phyloP scores from a whole-genome alignment of 2,329 filamentous ascomycete genomes.

The Cytospora schulzeri region DNA sequence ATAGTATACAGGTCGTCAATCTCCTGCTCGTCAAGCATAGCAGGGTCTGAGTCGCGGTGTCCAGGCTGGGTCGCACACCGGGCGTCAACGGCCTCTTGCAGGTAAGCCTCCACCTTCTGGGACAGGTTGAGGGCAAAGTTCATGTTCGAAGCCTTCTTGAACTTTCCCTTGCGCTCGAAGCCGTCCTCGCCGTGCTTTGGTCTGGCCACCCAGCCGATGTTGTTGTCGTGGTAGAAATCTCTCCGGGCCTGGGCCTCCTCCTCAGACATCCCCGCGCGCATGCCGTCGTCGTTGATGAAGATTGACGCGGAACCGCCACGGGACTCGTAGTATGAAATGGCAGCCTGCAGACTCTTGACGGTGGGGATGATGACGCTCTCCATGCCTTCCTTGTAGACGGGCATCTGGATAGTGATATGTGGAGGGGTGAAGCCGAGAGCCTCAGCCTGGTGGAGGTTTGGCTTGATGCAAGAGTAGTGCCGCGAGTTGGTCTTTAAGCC shows the following conservation, averaged over 20 bases:
- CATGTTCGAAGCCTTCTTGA: conserved; percentile 78
- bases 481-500: conserved; percentile 46
- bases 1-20: conserved; percentile 52
- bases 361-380: conserved; percentile 51
- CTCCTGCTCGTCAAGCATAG: conserved; percentile 41
- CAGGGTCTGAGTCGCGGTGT: conserved; percentile 19
- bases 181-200: conserved; percentile 48
- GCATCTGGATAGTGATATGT: conserved; percentile 49
- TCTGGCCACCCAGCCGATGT: conserved; percentile 52
- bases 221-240: conserved; percentile 53
- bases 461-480: conserved; percentile 43
- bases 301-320: conserved; percentile 40
- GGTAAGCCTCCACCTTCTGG: conserved; percentile 62
- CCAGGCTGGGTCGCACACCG: conserved; percentile 14
- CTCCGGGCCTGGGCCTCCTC: conserved; percentile 44
- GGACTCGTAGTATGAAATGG: conserved; percentile 53
- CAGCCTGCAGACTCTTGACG: conserved; percentile 49
- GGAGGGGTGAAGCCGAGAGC: conserved; percentile 39
- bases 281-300: conserved; percentile 65
- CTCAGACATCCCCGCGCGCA: conserved; percentile 52
- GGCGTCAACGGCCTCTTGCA: conserved; percentile 45
- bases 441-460: conserved; percentile 39
- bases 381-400: conserved; percentile 47
- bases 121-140: conserved; percentile 68
- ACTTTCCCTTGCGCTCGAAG: conserved; percentile 62